Percentiles rank a stretch among this genome's conserved stretches.
These are phyloP conservation scores for Colletotrichum viniferum DNA, from an alignment of 2,329 filamentous ascomycete species.

Conservation along the genomic window DNA sequence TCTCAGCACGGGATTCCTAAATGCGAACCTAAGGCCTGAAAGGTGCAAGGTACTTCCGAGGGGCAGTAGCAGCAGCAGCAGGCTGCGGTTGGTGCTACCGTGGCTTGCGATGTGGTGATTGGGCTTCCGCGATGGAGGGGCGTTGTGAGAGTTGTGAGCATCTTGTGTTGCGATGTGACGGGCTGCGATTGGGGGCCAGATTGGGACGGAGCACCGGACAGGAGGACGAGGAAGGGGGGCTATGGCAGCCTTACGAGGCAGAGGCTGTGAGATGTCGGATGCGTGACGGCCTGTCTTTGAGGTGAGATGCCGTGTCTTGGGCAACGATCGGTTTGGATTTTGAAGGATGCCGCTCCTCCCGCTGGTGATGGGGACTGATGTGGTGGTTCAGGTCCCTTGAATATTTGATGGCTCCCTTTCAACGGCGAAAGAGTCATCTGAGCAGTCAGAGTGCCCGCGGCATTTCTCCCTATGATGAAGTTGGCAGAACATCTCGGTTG, in stretches of 20 bases:
- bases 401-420: neutral
- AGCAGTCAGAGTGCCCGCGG: neutral
- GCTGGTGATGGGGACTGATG: neutral
- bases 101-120: neutral
- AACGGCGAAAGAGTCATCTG: neutral
- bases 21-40: neutral
- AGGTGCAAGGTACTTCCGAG: conserved; percentile 1
- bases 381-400: neutral
- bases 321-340: neutral
- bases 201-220: neutral
- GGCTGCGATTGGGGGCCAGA: conserved; percentile 1
- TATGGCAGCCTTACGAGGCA: conserved; percentile 3
- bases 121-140: neutral
- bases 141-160: neutral
- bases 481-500: no score
- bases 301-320: neutral
- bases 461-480: neutral
- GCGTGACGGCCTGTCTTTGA: neutral
- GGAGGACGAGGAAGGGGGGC: neutral
- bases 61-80: neutral
- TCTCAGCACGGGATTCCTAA: neutral
- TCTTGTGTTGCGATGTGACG: neutral
- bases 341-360: neutral
- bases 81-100: neutral
- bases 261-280: neutral